These are phyloP conservation scores for Phylloporus rhodoxanthus DNA, from an alignment of 768 basidiomycete genomes.

Conservation along the genomic window DNA sequence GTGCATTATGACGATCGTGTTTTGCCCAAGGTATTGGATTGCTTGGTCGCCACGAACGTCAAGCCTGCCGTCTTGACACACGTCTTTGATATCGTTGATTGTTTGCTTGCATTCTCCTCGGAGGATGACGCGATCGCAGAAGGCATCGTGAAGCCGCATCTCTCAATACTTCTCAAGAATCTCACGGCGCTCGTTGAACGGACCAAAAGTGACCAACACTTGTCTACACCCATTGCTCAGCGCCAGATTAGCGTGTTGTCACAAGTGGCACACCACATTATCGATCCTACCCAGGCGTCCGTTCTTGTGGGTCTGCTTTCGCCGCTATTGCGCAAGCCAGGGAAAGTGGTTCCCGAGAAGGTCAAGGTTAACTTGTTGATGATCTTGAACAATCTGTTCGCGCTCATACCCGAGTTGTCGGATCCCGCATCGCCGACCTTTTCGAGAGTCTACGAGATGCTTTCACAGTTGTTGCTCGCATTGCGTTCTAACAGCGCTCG, in stretches of 20 bases:
- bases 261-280: slow-evolving; percentile 67
- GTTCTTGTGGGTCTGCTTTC: slow-evolving; percentile 66
- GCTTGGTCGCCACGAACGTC: slow-evolving; percentile 76
- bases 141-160: slow-evolving; percentile 59
- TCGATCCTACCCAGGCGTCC: slow-evolving; percentile 64
- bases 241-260: slow-evolving; percentile 82
- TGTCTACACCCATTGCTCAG: slow-evolving; percentile 64
- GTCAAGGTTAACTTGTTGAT: slow-evolving; percentile 77
- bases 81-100: slow-evolving; percentile 82
- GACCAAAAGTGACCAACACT: slow-evolving; percentile 43
- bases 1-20: slow-evolving; percentile 62
- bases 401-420: slow-evolving; percentile 57
- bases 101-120: slow-evolving; percentile 51
- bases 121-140: slow-evolving; percentile 47
- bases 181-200: slow-evolving; percentile 64
- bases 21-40: slow-evolving; percentile 75
- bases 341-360: slow-evolving; percentile 75
- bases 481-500: slow-evolving; percentile 69
- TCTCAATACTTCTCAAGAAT: slow-evolving; percentile 64
- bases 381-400: slow-evolving; percentile 61
- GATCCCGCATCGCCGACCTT: slow-evolving; percentile 41
- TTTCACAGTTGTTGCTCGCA: slow-evolving; percentile 73
- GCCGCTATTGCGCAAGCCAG: slow-evolving; percentile 74
- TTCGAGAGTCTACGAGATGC: slow-evolving; percentile 51
- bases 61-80: slow-evolving; percentile 77